Base-by-base conservation (phyloP, 768 basidiomycete genomes). In the Tylopilus sp. region DNA sequence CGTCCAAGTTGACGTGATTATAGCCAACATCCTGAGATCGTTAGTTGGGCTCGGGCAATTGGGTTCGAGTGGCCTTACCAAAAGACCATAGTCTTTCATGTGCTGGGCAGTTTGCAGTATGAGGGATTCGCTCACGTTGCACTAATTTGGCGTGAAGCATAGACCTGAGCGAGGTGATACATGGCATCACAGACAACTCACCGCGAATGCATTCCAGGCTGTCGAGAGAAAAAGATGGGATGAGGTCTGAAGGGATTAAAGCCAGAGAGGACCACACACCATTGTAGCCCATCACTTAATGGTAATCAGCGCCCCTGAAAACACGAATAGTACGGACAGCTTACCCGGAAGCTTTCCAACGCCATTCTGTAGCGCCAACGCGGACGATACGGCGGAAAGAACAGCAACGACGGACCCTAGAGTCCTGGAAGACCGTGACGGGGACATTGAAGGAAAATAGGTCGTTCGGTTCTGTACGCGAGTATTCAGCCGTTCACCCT, bases 161-260 rank as follows among this genome's bases (percentile, higher is more conserved):
- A n/a, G 11, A 29, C 33, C 49, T 48, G 30, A 46, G 44, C 13
- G 12, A 43, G 28, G 25, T 22, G 26, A 54, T 25, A 14, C 16
- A 4, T 12, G 28, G 24, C 11, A 37, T 30, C n/a, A 26, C 24
- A 29, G 26, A 22, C 10, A n/a, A 58, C 74, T 31, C 56, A 84
- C 83, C 60, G 78, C 76, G 53, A 79, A 86, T 6, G 77, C 84
- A 60, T 86, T 85, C 85, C 85, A 86, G 6, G 84, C 84, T 85
- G 41, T 24, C 49, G 12, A 45, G n/a, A n/a, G n/a, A n/a, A 31
- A 9, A 52, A 36, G 26, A 25, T 19, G 13, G 21, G 13, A 52
- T 66, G 36, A 56, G 31, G 19, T 45, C 7, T 19, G 28, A 47
- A 47, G 11, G 24, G 48, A 22, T 10, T 13, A 34, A 42, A n/a